Base-by-base conservation (phyloP, 305 asterid species). In the Fraxinus floribunda region DNA sequence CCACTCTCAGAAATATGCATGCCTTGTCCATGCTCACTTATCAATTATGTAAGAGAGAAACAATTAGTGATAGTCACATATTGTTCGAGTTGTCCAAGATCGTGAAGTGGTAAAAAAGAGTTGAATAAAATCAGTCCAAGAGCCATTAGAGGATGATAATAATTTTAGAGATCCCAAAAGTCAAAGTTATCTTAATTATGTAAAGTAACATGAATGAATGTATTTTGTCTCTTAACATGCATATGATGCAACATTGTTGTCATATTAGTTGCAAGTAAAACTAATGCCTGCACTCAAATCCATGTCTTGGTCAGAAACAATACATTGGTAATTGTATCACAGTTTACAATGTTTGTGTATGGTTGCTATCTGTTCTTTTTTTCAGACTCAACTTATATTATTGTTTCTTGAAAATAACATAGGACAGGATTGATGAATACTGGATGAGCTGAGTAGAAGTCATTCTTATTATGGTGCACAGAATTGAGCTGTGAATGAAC, bases 91-190 rank as follows among this genome's bases (percentile, higher is more conserved):
- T 22, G 71, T 62, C 71, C 32, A 62, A 22, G 70, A 60, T 60
- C 0, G 11, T 20, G 30, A 60, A 20, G 30, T 60, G 70, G 5
- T 60, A 22, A 26, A 26, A 49, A 73, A 34, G 10, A 68, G 34
- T 70, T 24, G 22, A 38, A 6, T 41, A 44, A 70, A 30, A 32
- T 41, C 36, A 41, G 39, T 74, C 24, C 60, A 30, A 49, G 32
- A 57, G 32, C 60, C 79, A 22, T 60, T 75, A 62, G 66, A 76
- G 78, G 77, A 77, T 60, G 52, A 15, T 49, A 15, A 49, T 68
- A 11, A 26, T 66, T 30, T 46, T 82, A 8, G 34, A 52, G 39
- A 68, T 78, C 79, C 74, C 74, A 11, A 1, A 70, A 80, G 74
- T 62, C 16, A 52, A 32, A 80, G 41, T 49, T 80, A 9, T 62